Evolutionary conservation across 495 filamentous ascomycete species (phyloP).

Genomic region (Penicillium ochrochloron): DNA sequence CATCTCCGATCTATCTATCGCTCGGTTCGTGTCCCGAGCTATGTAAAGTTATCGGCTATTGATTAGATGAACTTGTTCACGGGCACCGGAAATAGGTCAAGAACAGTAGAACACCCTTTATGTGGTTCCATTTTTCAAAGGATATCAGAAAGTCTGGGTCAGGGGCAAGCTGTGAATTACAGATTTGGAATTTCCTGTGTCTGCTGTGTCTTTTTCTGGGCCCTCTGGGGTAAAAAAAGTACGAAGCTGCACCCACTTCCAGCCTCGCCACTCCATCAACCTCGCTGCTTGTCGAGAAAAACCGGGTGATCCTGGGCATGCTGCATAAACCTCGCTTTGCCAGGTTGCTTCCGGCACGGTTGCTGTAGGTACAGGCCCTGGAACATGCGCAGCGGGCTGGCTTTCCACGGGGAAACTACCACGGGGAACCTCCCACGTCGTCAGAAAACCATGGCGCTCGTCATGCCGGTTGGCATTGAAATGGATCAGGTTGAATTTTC

Average conservation of each 20-base stretch:
- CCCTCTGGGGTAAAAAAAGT: slow-evolving; percentile 14
- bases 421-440: slow-evolving; percentile 12
- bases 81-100: background rate
- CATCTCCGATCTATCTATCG: slow-evolving; percentile 16
- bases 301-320: slow-evolving; percentile 16
- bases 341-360: slow-evolving; percentile 8
- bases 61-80: background rate
- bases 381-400: slow-evolving; percentile 14
- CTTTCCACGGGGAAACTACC: slow-evolving; percentile 8
- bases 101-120: background rate
- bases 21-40: slow-evolving; percentile 6
- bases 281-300: slow-evolving; percentile 14
- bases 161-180: background rate
- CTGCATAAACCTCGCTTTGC: slow-evolving; percentile 17
- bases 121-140: background rate
- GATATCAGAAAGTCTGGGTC: background rate
- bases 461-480: slow-evolving; percentile 22
- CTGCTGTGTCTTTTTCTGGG: background rate
- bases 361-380: slow-evolving; percentile 31
- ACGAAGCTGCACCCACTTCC: slow-evolving; percentile 13
- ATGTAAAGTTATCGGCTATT: background rate
- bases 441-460: slow-evolving; percentile 15
- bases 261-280: slow-evolving; percentile 24
- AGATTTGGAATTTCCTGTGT: slow-evolving; percentile 15
- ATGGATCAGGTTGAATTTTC: slow-evolving; percentile 12